Evolutionary conservation across 2,329 filamentous ascomycete species (phyloP), one percentile per base, ranked within the genome.

Genomic region (Biscogniauxia sp.): DNA sequence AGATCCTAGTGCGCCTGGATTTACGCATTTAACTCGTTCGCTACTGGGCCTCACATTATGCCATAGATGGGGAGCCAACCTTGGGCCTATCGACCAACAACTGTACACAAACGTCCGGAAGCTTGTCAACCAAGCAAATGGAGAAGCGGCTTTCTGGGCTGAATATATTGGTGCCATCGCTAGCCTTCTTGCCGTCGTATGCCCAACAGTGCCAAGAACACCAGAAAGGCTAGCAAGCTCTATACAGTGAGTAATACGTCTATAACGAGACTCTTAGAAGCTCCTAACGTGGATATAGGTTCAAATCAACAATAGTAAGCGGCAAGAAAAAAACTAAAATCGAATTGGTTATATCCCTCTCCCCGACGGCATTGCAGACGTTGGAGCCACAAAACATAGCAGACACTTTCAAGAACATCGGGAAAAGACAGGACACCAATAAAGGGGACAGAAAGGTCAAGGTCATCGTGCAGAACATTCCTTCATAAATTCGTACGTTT

Each of bases 1-100:
- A 0, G 77, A 89, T 41, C 80, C 93, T 1, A 82, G 84, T 15
- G 82, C 84, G 1, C 91, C 94, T 49, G 92, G 92, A 0, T 76
- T 96, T 25, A 88, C 86, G 1, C 93, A 97, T 71, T 74, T 86
- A 52, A 82, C 87, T 55, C 84, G 92, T 13, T 89, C 90, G 0
- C 74, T 91, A 1, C 79, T 97, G 2, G 91, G 86, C 0, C 77
- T 96, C 3, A 82, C 89, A 1, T 79, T 91, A 1, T 92, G 87
- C 66, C 87, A 89, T 53, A 82, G 92, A 66, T 96, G 92, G 86
- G 89, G 87, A 19, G 87, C 86, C 2, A 82, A 84, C 53, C 70
- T 87, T 3, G 79, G 79, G 0, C 79, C 80, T 1, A 71, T 77
- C 0, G 84, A 88, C 62, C 69, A 70, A 15, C 71, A 75, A 53